These are phyloP conservation scores for Lipomyces orientalis DNA, from an alignment of 805 yeast genomes.

Conservation along the genomic window DNA sequence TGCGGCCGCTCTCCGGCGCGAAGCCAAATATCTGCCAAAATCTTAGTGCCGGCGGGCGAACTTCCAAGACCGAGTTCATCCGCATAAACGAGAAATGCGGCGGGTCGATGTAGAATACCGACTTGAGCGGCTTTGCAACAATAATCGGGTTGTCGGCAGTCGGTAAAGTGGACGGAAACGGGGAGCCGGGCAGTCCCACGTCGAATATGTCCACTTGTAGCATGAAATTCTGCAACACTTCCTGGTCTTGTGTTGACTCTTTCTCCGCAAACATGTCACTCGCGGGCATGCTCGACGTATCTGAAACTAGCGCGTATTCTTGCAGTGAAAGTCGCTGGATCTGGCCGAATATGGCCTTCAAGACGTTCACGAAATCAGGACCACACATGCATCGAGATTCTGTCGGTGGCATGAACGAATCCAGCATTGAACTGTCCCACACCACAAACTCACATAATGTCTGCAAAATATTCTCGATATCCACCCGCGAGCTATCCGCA, in stretches of 20 bases:
- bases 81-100: conserved; percentile 44
- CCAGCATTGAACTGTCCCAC: conserved; percentile 45
- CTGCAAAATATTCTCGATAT: conserved; percentile 38
- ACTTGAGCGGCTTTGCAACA: background rate
- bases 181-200: background rate
- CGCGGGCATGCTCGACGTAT: conserved; percentile 1
- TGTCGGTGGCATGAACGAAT: conserved; percentile 32
- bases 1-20: conserved; percentile 44
- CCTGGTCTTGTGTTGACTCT: background rate
- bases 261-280: background rate
- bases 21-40: conserved; percentile 51
- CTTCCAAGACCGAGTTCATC: conserved; percentile 43
- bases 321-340: conserved; percentile 21
- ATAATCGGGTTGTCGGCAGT: conserved; percentile 12
- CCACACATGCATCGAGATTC: conserved; percentile 17
- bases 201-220: conserved; percentile 18
- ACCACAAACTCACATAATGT: conserved; percentile 46
- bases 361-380: conserved; percentile 31
- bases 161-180: background rate
- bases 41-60: conserved; percentile 47
- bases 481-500: conserved; percentile 12
- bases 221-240: conserved; percentile 17
- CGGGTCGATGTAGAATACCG: conserved; percentile 37
- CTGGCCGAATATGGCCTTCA: conserved; percentile 24
- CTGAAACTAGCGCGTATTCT: conserved; percentile 27